A percentile compares a stretch with the other conserved stretches of the same genome.
These are phyloP conservation scores for Ophiostoma sp. DNA, from an alignment of 2,329 filamentous ascomycete genomes.

Conservation along the genomic window DNA sequence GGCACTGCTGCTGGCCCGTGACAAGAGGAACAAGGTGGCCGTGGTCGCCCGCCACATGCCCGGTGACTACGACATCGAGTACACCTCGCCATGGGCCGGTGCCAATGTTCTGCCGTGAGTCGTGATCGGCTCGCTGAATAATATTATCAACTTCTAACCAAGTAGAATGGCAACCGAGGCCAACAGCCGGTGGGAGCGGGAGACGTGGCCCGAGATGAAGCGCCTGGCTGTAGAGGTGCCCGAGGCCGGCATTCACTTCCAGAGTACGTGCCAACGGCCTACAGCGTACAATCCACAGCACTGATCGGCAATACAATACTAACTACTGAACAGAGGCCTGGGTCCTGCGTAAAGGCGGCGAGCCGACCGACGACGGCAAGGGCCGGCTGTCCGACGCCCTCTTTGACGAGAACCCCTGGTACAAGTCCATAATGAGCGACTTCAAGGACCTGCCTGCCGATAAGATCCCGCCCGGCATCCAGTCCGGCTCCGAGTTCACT, in stretches of 20 bases:
- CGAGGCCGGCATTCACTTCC: slow-evolving; percentile 76
- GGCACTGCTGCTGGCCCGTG: slow-evolving; percentile 44
- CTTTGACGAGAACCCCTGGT: slow-evolving; percentile 66
- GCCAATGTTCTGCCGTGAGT: slow-evolving; percentile 71
- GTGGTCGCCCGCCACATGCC: slow-evolving; percentile 74
- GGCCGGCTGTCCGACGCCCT: slow-evolving; percentile 58
- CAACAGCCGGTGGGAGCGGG: slow-evolving; percentile 52
- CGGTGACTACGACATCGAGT: slow-evolving; percentile 86
- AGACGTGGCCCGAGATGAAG: slow-evolving; percentile 59
- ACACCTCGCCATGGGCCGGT: slow-evolving; percentile 83
- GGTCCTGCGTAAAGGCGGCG: slow-evolving; percentile 47
- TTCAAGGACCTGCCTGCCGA: slow-evolving; percentile 56
- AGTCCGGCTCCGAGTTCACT: slow-evolving; percentile 69
- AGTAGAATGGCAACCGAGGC: slow-evolving; percentile 41
- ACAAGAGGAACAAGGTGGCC: slow-evolving; percentile 39
- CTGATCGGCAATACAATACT: background rate
- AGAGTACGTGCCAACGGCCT: slow-evolving; percentile 42
- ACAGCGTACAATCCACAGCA: background rate
- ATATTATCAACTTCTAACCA: background rate
- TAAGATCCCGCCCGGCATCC: slow-evolving; percentile 58
- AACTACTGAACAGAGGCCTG: slow-evolving; percentile 38
- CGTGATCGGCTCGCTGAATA: background rate
- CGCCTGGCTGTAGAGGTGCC: slow-evolving; percentile 59
- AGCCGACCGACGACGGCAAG: slow-evolving; percentile 34
- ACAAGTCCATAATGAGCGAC: slow-evolving; percentile 63